These are phyloP conservation scores for Venturia aucupariae DNA, from an alignment of 2,329 filamentous ascomycete genomes.

Conservation along the genomic window DNA sequence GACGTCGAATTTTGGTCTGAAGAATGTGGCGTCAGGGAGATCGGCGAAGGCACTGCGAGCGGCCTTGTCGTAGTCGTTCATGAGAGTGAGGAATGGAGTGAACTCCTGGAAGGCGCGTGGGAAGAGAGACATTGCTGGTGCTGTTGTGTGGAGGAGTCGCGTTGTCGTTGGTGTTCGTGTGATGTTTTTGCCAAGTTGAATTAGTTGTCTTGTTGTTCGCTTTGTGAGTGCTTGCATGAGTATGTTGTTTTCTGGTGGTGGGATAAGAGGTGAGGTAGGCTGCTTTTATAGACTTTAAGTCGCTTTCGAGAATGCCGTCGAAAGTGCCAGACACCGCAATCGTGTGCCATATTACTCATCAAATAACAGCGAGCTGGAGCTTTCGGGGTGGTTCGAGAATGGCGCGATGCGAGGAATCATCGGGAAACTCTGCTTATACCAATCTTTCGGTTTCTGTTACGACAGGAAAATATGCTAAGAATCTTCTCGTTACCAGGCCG, in stretches of 20 bases:
- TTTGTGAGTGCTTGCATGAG: slow-evolving; percentile 30
- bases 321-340: neutral
- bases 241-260: slow-evolving; percentile 13
- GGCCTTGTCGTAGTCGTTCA: slow-evolving; percentile 37
- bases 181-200: slow-evolving; percentile 20
- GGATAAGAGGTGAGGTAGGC: neutral
- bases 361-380: neutral
- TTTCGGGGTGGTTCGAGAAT: neutral
- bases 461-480: neutral
- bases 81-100: slow-evolving; percentile 37
- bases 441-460: neutral
- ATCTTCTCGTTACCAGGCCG: neutral
- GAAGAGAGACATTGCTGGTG: slow-evolving; percentile 31
- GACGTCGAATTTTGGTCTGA: slow-evolving; percentile 71
- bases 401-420: neutral
- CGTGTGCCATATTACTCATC: neutral
- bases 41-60: slow-evolving; percentile 46
- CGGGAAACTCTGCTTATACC: neutral
- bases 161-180: slow-evolving; percentile 19
- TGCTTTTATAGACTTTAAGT: slow-evolving; percentile 20
- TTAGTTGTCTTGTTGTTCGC: slow-evolving; percentile 22
- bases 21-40: slow-evolving; percentile 25
- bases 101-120: slow-evolving; percentile 31
- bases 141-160: slow-evolving; percentile 10
- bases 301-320: neutral